Base-by-base conservation (phyloP, 2,329 filamentous ascomycete species). In the Colletotrichum viniferum region DNA sequence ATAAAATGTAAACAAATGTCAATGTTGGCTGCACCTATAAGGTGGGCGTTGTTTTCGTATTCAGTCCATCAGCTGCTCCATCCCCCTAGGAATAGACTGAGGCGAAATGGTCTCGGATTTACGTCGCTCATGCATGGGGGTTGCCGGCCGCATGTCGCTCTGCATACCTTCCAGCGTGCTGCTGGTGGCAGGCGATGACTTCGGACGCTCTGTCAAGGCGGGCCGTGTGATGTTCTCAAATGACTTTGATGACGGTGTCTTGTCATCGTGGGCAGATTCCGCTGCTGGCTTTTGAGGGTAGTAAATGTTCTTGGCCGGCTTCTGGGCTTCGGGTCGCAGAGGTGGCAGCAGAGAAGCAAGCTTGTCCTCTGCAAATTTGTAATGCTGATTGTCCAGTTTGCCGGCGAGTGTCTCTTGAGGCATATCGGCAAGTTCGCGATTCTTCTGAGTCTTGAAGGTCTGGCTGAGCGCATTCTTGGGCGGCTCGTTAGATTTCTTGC, bases 381-480 rank as follows among this genome's bases (percentile, higher is more conserved):
- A 70, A 62, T 80, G 69, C 43, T 76, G 73, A 16, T 69, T 79
- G 66, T 77, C 72, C 28, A 76, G 58, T 43, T 77, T 78, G 68
- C 79, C 73, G 30, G 73, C 78, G n/a, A 77, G 82, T 4, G 81
- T 64, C 34, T 79, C 78, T 18, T 80, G 83, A 79, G 56, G 80
- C 77, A 76, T 76, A n/a, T 76, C 73, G 58, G 73, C 63, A 78
- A 81, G 12, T 78, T 69, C 73, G 24, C 73, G 79, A 64, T 82
- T 85, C 78, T 88, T 87, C 75, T 85, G 86, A 5, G 86, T 78
- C 78, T 87, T 88, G 81, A 88, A 89, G 2, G 83, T 78, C 64
- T 86, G 83, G 69, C 86, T 83, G 63, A 87, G 78, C 9, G 80
- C 81, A 68, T 83, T 84, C 74, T 83, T 86, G 55, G 86, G 81